Evolutionary conservation across 2,329 filamentous ascomycete genomes (phyloP).

Genomic region (Malbranchea zuffiana): DNA sequence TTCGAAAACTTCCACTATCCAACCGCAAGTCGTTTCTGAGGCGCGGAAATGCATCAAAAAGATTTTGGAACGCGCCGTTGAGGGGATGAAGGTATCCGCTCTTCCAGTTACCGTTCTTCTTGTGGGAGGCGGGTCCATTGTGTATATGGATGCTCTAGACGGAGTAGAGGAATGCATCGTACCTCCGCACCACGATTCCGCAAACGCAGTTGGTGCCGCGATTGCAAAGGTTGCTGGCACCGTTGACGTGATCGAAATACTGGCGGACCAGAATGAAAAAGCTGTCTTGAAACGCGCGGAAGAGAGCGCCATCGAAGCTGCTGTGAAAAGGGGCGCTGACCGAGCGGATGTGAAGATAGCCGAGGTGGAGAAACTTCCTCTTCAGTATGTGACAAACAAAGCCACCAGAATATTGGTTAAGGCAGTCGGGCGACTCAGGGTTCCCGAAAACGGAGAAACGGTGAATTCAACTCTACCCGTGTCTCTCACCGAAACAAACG

Average conservation of each 20-base stretch:
- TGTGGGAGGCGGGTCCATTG: constrained; percentile 47
- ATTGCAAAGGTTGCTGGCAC: constrained; percentile 46
- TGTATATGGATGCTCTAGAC: constrained; percentile 39
- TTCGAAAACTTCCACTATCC: constrained; percentile 16
- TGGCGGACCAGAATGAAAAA: constrained; percentile 23
- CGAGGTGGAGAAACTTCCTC: constrained; percentile 34
- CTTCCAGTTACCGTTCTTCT: constrained; percentile 44
- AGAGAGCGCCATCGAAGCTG: constrained; percentile 17
- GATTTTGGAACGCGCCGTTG: constrained; percentile 43
- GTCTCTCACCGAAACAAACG: constrained; percentile 5
- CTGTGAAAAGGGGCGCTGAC: constrained; percentile 18
- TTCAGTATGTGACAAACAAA: constrained; percentile 28
- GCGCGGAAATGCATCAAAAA: constrained; percentile 32
- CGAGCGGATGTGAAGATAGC: constrained; percentile 33
- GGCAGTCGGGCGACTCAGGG: constrained; percentile 34
- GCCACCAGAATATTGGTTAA: constrained; percentile 28
- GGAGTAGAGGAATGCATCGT: constrained; percentile 43
- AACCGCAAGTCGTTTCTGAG: constrained; percentile 15
- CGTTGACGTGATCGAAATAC: constrained; percentile 43
- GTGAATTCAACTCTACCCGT: constrained; percentile 2
- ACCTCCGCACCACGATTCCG: constrained; percentile 45
- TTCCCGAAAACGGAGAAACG: constrained; percentile 14
- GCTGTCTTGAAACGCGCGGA: constrained; percentile 18
- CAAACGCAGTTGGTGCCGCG: constrained; percentile 52
- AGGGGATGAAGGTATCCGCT: constrained; percentile 47